Percentiles rank a stretch among this genome's conserved stretches.
These are phyloP conservation scores for Clarireedia sp. DNA, from an alignment of 2,329 filamentous ascomycete genomes.

Conservation along the genomic window DNA sequence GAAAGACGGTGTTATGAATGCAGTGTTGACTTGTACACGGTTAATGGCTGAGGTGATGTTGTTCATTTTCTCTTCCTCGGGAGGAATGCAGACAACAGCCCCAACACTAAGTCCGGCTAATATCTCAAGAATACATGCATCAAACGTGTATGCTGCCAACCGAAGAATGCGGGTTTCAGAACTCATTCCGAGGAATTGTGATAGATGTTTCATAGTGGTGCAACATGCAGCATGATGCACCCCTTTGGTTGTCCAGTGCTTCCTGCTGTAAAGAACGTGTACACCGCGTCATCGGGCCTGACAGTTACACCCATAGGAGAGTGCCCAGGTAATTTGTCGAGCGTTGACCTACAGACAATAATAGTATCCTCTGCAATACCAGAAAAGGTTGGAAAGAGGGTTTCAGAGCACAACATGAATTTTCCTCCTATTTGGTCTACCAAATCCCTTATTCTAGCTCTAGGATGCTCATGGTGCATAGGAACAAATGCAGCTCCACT, in stretches of 20 bases:
- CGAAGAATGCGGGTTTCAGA: conserved; percentile 13
- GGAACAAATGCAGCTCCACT: conserved; percentile 25
- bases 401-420: conserved; percentile 11
- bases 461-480: conserved; percentile 19
- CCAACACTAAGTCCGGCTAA: conserved; percentile 15
- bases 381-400: neutral
- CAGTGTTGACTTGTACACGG: conserved; percentile 14
- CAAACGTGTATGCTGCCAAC: conserved; percentile 19
- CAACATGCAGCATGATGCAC: conserved; percentile 12
- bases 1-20: conserved; percentile 17
- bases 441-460: conserved; percentile 4
- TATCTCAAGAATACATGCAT: conserved; percentile 17
- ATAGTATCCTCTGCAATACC: neutral
- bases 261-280: too few relatives aligned
- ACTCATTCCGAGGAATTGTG: conserved; percentile 1
- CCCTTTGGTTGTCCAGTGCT: conserved; percentile 24
- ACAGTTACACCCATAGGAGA: too few relatives aligned
- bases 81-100: conserved; percentile 19
- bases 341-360: neutral
- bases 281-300: too few relatives aligned
- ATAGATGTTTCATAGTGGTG: conserved; percentile 8
- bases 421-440: conserved; percentile 7
- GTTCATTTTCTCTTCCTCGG: conserved; percentile 16
- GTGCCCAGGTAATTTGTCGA: neutral
- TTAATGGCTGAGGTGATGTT: conserved; percentile 14